Base-by-base conservation (phyloP, 202 grass and related monocot genomes). In the Eragrostis tef region DNA sequence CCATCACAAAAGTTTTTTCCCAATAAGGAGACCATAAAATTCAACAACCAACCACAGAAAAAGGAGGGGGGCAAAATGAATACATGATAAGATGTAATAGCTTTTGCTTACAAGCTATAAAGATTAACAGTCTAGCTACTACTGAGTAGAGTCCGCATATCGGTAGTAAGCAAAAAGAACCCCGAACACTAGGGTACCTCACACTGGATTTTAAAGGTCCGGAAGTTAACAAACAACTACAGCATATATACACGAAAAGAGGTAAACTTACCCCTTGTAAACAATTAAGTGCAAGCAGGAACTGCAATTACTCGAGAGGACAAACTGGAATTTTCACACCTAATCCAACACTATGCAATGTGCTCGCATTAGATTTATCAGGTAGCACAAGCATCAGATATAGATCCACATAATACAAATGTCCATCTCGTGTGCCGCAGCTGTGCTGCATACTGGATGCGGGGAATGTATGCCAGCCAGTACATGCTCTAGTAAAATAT, bases 1-100 rank as follows among this genome's bases (percentile, higher is more conserved):
- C 25, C 51, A 94, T 59, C 65, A 64, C 46, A 46, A 74, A 81
- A 66, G 59, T 84, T 65, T 36, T 34, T 12, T 44, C 45, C 42
- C 36, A 39, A 45, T 64, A 57, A 83, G 22, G 7, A 67, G 20
- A 70, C 49, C 24, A 83, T 45, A n/a, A 62, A 6, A 56, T 24
- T 66, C 20, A 24, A 50, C 63, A 80, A 57, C 27, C 3, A 86
- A 74, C 63, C 59, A 69, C 7, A 27, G 13, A 45, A 60, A n/a
- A n/a, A n/a, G n/a, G n/a, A n/a, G 42, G 6, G 61, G 70, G 80
- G 50, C 5, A 73, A 19, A 56, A 50, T 8, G 49, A 64, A 79
- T 76, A 21, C 24, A 71, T 65, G 64, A 64, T 3, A 42, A 72
- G 39, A 77, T 77, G 41, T n/a, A 31, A 83, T 25, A 34, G 12